Base-by-base conservation (phyloP, 2,329 filamentous ascomycete species). In the Diaporthe vexans region DNA sequence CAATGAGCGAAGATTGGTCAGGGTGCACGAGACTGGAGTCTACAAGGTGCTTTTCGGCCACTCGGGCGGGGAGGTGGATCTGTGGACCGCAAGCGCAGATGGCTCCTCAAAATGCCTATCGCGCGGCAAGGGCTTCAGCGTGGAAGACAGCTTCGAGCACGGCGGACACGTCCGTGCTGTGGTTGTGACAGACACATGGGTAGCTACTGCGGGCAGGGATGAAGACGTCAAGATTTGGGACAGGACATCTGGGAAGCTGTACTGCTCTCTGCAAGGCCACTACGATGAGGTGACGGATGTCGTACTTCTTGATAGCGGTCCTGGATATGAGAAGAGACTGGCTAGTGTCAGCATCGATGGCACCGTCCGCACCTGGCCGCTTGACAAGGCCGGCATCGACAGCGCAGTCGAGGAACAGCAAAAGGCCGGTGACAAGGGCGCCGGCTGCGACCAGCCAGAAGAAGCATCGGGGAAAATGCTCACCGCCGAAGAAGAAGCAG, bases 171-270 rank as follows among this genome's bases (percentile, higher is more conserved):
- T 98, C 40, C 91, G 95, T 74, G 94, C 95, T 73, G 90, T 98
- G 29, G 91, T 92, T 11, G 88, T 96, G 54, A 91, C 91, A 0
- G 93, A 93, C 5, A 89, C 92, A 26, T 96, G 94, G 92, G 91
- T 97, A 17, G 84, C 97, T 56, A 98, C 97, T 1, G 95, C 94
- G 1, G 97, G 97, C 73, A 89, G 97, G 77, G 95, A 98, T 80
- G 97, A 99, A 83, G 91, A 98, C 79, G 88, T 99, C 74, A 94
- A 97, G 79, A 89, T 98, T 11, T 99, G 96, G 96, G 93, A 98
- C 81, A 85, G 89, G 61, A 81, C 91, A 75, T 92, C 91, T 11
- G 94, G 94, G 6, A 91, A 93, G 81, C 85, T 97, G 43, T 89
- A 93, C 80, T 94, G 94, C 81, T 89, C 89, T 10, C 92, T 96